Evolutionary conservation across 2,329 filamentous ascomycete species (phyloP), one percentile per base, ranked within the genome.

Genomic region (Apiospora saccharicola): DNA sequence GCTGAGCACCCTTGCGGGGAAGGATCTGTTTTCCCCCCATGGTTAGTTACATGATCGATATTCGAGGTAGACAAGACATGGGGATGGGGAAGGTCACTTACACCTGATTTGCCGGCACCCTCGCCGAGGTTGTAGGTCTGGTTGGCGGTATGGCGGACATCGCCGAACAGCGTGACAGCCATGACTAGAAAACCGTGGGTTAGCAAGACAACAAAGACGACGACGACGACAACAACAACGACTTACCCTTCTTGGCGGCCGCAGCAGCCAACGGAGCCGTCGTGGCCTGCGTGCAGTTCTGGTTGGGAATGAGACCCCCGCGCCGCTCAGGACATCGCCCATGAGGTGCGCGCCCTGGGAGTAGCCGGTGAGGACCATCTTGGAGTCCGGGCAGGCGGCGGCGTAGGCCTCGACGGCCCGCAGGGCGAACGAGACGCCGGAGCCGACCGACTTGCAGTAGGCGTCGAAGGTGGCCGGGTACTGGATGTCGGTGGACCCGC

Each of bases 41-140:
- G 41, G 57, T 78, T 78, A 34, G 75, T 73, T 0, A 80, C 75
- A 68, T 79, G 77, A 2, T 72, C 75, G 7, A 57, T 34, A 12
- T 16, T 41, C 19, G 6, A 44, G 37, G 22, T 30, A 34, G 4
- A 1, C 3, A 0, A n/a, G 3, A 22, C 8, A 47, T 49, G 22
- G 14, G 6, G 16, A 4, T 12, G 16, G 16, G 16, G 16, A 22
- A 3, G 8, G 22, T 3, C 14, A 49, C 67, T 69, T 69, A 69
- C 67, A 37, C 67, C 67, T 2, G 67, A 49, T 44, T 69, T 69
- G 12, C 26, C 67, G 12, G 67, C 43, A 14, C 67, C 67, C 16
- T 30, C 44, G 34, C 24, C 67, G 19, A 69, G 67, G 67, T 69
- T 69, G 67, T 69, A 69, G 16, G 26, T 49, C 26, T 69, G 44